These are phyloP conservation scores for Kalmusia sp. DNA, from an alignment of 2,329 filamentous ascomycete species.

Conservation along the genomic window DNA sequence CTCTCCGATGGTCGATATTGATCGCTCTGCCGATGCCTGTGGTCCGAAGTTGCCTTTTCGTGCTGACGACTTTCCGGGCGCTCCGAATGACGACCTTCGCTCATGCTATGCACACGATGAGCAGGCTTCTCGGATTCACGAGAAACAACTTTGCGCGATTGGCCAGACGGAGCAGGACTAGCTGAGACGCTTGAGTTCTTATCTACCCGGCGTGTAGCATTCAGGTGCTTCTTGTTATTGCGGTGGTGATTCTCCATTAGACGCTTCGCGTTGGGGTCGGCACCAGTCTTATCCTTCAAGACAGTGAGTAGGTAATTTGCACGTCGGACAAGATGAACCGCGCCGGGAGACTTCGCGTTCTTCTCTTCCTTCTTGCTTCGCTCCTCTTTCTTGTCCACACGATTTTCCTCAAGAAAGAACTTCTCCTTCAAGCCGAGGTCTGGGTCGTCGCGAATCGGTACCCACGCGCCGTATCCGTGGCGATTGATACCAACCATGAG, in stretches of 20 bases:
- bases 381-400: conserved; percentile 97
- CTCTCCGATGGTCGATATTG: conserved; percentile 39
- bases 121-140: conserved; percentile 47
- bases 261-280: conserved; percentile 76
- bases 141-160: conserved; percentile 39
- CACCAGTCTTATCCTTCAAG: conserved; percentile 79
- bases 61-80: conserved; percentile 40
- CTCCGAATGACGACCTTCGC: conserved; percentile 44
- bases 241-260: conserved; percentile 92
- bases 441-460: conserved; percentile 87
- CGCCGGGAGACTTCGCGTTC: conserved; percentile 88
- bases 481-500: conserved; percentile 90
- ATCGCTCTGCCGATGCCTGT: conserved; percentile 43
- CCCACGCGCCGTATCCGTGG: conserved; percentile 96
- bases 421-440: conserved; percentile 88
- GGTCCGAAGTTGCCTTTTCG: conserved; percentile 33
- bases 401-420: conserved; percentile 95
- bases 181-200: conserved; percentile 68
- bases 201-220: conserved; percentile 65
- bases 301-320: conserved; percentile 97
- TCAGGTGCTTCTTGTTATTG: conserved; percentile 80
- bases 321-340: conserved; percentile 92
- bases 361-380: conserved; percentile 76
- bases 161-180: conserved; percentile 69
- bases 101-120: conserved; percentile 46